Evolutionary conservation across 2,329 filamentous ascomycete species (phyloP).

Genomic region (Aulographum hederae): DNA sequence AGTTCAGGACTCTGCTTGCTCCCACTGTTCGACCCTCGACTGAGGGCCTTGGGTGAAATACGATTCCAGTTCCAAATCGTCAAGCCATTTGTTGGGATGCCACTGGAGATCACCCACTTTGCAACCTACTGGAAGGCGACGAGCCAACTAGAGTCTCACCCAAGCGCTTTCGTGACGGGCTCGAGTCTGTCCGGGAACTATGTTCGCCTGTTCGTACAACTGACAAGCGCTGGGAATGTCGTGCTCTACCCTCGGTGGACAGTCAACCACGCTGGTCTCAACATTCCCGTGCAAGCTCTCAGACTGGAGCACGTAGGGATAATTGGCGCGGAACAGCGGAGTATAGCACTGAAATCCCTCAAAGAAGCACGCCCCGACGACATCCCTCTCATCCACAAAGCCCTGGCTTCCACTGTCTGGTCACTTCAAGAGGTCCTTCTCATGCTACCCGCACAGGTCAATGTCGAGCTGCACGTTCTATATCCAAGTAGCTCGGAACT

Average conservation of each 20-base stretch:
- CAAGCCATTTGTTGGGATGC: slow-evolving; percentile 83
- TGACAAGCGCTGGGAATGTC: slow-evolving; percentile 73
- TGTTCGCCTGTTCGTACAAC: slow-evolving; percentile 75
- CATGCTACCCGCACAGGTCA: slow-evolving; percentile 58
- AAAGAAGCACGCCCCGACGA: slow-evolving; percentile 1
- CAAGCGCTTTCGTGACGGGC: slow-evolving; percentile 76
- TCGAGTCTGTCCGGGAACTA: slow-evolving; percentile 95
- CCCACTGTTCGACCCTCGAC: slow-evolving; percentile 78
- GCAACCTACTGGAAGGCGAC: slow-evolving; percentile 99
- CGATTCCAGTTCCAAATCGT: slow-evolving; percentile 92
- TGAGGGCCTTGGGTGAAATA: slow-evolving; percentile 83
- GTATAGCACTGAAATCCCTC: slow-evolving; percentile 3
- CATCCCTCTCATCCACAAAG: slow-evolving; percentile 27
- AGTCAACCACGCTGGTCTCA: slow-evolving; percentile 54
- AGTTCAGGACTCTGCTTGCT: slow-evolving; percentile 68
- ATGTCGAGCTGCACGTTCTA: slow-evolving; percentile 81
- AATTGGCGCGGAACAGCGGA: slow-evolving; percentile 12
- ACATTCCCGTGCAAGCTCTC: slow-evolving; percentile 51
- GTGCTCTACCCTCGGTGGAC: slow-evolving; percentile 80
- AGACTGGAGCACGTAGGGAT: slow-evolving; percentile 47
- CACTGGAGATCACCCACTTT: slow-evolving; percentile 92
- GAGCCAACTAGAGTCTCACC: slow-evolving; percentile 55
- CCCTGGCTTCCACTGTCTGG: slow-evolving; percentile 60
- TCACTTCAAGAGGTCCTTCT: slow-evolving; percentile 60
- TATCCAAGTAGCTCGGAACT: slow-evolving; percentile 69